Conservation (phyloP, 2,329 filamentous ascomycete genomes). For the Ramichloridium luteum region DNA sequence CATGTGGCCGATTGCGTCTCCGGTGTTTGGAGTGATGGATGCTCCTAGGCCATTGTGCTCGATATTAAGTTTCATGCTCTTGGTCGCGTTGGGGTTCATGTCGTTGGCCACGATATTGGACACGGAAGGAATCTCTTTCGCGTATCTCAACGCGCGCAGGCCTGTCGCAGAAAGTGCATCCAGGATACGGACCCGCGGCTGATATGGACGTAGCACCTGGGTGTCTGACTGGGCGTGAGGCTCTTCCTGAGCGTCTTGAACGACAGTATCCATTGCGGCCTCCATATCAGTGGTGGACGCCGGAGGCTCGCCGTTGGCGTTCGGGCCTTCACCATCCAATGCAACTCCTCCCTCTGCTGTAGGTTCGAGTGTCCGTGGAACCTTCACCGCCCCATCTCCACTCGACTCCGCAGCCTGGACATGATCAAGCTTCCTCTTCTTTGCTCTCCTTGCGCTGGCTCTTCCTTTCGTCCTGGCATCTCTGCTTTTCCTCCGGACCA, state of each 20-base stretch:
- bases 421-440: constrained; percentile 25
- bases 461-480: constrained; percentile 24
- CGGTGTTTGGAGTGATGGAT: constrained; percentile 60
- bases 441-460: constrained; percentile 19
- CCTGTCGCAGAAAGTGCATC: constrained; percentile 93
- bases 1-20: constrained; percentile 86
- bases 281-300: not conserved
- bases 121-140: constrained; percentile 62
- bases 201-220: no score
- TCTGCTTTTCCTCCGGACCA: constrained; percentile 15
- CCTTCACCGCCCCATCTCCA: not conserved
- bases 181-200: constrained; percentile 62
- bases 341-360: not conserved
- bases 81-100: constrained; percentile 43
- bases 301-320: not conserved
- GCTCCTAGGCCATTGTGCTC: constrained; percentile 64
- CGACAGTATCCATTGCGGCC: not conserved
- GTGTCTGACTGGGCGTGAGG: constrained; percentile 6
- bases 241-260: not conserved
- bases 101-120: constrained; percentile 60
- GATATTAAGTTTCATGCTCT: constrained; percentile 71
- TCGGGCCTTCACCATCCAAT: no score
- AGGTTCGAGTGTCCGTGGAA: not conserved
- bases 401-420: constrained; percentile 12
- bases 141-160: constrained; percentile 79